These are phyloP conservation scores for Verticillium albo-atrum DNA, from an alignment of 2,329 filamentous ascomycete species.

Conservation along the genomic window DNA sequence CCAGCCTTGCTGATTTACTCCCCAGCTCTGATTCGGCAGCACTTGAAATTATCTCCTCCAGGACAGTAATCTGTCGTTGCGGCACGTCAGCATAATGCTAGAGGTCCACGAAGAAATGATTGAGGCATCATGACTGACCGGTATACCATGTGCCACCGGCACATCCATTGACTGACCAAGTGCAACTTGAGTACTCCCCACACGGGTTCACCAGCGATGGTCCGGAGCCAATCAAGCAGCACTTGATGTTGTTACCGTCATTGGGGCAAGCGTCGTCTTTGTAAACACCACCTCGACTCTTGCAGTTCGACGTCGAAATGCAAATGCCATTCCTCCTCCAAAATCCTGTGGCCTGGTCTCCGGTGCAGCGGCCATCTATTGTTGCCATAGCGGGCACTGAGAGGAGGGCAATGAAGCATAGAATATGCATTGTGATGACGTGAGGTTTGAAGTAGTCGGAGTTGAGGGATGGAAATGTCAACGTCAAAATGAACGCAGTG, in stretches of 20 bases:
- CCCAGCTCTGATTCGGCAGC: not conserved
- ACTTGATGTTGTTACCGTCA: constrained; percentile 4
- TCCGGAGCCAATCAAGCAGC: not conserved
- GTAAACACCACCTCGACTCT: not conserved
- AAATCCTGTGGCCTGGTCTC: not conserved
- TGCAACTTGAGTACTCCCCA: not conserved
- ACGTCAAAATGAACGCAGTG: too few species aligned
- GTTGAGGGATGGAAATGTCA: too few species aligned
- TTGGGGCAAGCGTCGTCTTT: constrained; percentile 3
- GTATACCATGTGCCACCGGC: not conserved
- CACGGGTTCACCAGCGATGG: not conserved
- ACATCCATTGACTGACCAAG: constrained; percentile 1
- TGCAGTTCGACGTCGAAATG: constrained; percentile 3
- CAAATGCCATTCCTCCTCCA: constrained; percentile 4
- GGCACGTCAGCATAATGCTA: too few species aligned
- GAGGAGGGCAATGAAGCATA: not conserved
- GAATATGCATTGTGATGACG: too few species aligned
- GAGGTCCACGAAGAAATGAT: too few species aligned
- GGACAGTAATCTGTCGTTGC: constrained; percentile 1
- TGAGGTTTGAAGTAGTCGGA: not conserved
- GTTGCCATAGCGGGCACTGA: not conserved
- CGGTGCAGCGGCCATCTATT: constrained; percentile 5
- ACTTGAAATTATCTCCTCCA: constrained; percentile 3
- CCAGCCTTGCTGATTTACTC: too few species aligned
- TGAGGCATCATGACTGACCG: too few species aligned